Conservation (phyloP, 768 basidiomycete genomes). For the Mycena vulgaris region DNA sequence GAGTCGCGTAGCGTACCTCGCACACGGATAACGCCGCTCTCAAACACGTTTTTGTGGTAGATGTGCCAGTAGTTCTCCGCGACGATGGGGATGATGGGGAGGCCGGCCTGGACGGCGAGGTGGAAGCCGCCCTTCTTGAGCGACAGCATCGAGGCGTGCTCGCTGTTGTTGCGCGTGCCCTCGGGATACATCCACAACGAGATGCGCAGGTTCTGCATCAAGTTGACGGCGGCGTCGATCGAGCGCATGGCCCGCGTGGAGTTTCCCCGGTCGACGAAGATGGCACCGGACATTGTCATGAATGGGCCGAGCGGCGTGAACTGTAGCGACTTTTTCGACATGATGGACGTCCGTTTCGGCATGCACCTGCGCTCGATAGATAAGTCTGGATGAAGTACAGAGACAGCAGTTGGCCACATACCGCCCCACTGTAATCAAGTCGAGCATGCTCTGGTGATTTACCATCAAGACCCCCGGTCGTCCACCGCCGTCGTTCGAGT, state of each 20-base stretch:
- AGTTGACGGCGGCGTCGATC: conserved; percentile 81
- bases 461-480: conserved; percentile 80
- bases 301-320: conserved; percentile 93
- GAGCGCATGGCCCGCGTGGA: conserved; percentile 81
- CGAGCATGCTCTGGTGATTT: conserved; percentile 96
- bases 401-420: conserved; percentile 55
- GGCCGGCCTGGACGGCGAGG: conserved; percentile 89
- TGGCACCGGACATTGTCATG: conserved; percentile 90
- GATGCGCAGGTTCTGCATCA: conserved; percentile 78
- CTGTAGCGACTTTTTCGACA: conserved; percentile 93
- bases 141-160: conserved; percentile 78
- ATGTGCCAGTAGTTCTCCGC: conserved; percentile 94
- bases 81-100: conserved; percentile 93
- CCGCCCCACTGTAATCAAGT: conserved; percentile 88
- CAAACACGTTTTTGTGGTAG: conserved; percentile 85
- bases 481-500: conserved; percentile 49
- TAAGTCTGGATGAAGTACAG: neutral
- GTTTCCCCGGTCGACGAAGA: conserved; percentile 93
- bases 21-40: conserved; percentile 84
- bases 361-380: no score
- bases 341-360: conserved; percentile 84
- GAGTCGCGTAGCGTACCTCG: conserved; percentile 62
- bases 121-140: conserved; percentile 99
- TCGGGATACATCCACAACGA: conserved; percentile 98
- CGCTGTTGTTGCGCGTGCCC: conserved; percentile 87